Percentiles rank a stretch among this genome's conserved stretches.
phyloP scores from a whole-genome alignment of 2,329 filamentous ascomycete genomes.

The Sphaerulina populicola region DNA sequence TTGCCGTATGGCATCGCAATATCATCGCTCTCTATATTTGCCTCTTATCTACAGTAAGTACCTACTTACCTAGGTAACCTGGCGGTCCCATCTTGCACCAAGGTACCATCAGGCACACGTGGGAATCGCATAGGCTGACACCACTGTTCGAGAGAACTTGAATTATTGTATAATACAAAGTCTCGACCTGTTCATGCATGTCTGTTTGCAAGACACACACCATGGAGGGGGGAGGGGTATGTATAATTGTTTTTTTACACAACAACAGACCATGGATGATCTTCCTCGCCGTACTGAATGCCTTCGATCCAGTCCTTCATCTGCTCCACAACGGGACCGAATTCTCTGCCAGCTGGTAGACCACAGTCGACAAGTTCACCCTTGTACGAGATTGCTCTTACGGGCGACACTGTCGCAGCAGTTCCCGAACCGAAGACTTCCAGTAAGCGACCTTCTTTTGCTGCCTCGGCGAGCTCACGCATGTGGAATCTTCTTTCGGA shows the following conservation, averaged over 20 bases:
- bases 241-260: neutral
- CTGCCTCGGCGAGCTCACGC: constrained; percentile 71
- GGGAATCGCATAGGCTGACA: no score
- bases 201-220: no score
- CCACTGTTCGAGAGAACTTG: no score
- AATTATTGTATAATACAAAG: no score
- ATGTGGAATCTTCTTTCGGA: constrained; percentile 89
- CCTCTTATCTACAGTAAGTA: no score
- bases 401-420: constrained; percentile 84
- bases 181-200: no score
- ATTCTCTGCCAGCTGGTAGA: constrained; percentile 70
- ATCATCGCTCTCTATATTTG: no score
- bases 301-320: constrained; percentile 97
- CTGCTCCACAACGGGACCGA: constrained; percentile 70
- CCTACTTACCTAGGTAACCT: no score
- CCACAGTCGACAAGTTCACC: constrained; percentile 67
- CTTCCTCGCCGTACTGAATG: constrained; percentile 89
- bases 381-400: constrained; percentile 83
- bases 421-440: constrained; percentile 94
- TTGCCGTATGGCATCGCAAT: no score
- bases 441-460: constrained; percentile 73
- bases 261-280: constrained; percentile 61
- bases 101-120: no score
- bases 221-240: no score
- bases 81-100: no score